Base-by-base conservation (phyloP, 768 basidiomycete genomes). In the Crepidotus variabilis region DNA sequence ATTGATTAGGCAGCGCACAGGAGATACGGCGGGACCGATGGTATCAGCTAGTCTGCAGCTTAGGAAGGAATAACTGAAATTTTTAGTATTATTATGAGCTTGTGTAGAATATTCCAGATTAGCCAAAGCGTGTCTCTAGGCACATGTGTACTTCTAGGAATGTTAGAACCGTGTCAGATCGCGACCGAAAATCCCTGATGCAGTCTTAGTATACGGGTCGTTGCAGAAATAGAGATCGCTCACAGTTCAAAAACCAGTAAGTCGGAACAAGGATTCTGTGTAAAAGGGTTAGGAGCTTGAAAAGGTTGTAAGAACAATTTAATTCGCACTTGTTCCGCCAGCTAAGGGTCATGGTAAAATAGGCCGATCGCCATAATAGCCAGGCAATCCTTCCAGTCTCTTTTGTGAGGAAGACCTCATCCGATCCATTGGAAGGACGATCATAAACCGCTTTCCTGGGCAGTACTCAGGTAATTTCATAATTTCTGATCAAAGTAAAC, bases 311-410 rank as follows among this genome's bases (percentile, higher is more conserved):
- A 46, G 7, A 20, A 46, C 34, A 33, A 50, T 33, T 16, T 47
- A 20, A 7, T 77, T n/a, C 79, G 63, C 60, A 85, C 84, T 84
- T 88, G 70, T 90, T 90, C 68, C 87, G 75, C 59, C 80, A 57
- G 64, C 86, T 89, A 52, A 92, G 68, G 3, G 88, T 88, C 81
- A 82, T 83, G 5, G 87, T 87, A 67, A 90, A 88, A 71, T 92
- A 92, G 1, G 90, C 88, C 16, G 85, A 87, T 52, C 89, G 77
- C 89, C 89, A 91, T 49, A 91, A 74, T 32, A 91, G 73, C 88
- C 88, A 91, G 10, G 89, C 89, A 36, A 88, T 59, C 35, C 86
- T 78, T 23, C 88, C 84, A 36, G 82, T 76, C 70, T 89, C 81
- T 67, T 82, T 84, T 54, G 77, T 71, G 71, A 84, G 72, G 63